Evolutionary conservation across 2,329 filamentous ascomycete genomes (phyloP).

Genomic region (Rosellinia necatrix): DNA sequence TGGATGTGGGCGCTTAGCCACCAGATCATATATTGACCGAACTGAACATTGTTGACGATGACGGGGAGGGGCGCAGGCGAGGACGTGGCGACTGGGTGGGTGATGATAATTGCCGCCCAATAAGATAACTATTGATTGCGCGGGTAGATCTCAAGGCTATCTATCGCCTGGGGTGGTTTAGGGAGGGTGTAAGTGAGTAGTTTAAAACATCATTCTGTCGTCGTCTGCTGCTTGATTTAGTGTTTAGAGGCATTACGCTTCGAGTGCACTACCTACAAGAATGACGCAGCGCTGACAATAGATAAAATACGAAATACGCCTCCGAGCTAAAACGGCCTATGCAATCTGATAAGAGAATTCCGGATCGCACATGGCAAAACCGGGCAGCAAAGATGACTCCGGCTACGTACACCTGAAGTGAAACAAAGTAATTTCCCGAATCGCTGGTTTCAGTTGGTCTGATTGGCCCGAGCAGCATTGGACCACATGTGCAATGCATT

Average conservation of each 20-base stretch:
- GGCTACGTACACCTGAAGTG: constrained; percentile 20
- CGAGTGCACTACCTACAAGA: neutral
- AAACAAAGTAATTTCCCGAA: constrained; percentile 34
- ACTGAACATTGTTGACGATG: no score
- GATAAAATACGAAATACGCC: neutral
- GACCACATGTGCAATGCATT: constrained; percentile 11
- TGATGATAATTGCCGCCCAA: neutral
- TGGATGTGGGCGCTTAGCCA: neutral
- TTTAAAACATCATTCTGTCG: constrained; percentile 1
- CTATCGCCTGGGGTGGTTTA: no score
- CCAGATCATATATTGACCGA: neutral
- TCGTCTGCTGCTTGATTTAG: neutral
- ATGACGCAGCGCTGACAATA: no score
- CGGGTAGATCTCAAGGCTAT: no score
- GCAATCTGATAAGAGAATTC: neutral
- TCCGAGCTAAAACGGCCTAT: no score
- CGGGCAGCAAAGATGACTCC: constrained; percentile 17
- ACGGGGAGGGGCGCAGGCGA: no score
- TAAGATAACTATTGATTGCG: no score
- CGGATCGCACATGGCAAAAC: neutral
- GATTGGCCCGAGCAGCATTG: constrained; percentile 10
- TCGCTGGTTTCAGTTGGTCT: constrained; percentile 29
- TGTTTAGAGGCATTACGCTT: no score
- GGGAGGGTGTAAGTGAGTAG: no score
- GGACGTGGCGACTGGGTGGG: no score